phyloP scores from a whole-genome alignment of 2,329 filamentous ascomycete genomes.

The Aureobasidium sp. region DNA sequence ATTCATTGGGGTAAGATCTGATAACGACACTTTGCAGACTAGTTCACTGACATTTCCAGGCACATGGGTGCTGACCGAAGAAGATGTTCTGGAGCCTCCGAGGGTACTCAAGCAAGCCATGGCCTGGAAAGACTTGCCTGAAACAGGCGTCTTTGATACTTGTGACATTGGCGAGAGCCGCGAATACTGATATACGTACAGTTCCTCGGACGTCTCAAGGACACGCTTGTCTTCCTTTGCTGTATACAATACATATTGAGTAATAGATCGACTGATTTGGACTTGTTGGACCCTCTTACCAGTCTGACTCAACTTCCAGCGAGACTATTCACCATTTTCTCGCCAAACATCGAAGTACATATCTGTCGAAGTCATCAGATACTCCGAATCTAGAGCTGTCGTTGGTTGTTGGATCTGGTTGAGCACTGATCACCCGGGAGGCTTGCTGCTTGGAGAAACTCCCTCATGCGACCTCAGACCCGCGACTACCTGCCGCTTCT shows the following conservation, averaged over 20 bases:
- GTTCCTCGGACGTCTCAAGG: neutral
- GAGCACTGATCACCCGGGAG: neutral
- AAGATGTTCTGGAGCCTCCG: constrained; percentile 81
- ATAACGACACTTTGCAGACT: neutral
- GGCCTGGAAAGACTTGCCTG: constrained; percentile 56
- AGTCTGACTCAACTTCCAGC: neutral
- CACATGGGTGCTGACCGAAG: constrained; percentile 73
- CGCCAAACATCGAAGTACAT: neutral
- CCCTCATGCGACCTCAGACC: neutral
- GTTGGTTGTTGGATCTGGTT: neutral
- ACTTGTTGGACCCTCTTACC: neutral
- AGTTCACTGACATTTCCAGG: neutral
- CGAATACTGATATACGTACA: constrained; percentile 44
- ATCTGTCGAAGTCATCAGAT: neutral
- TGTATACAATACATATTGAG: neutral
- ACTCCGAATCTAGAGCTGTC: neutral
- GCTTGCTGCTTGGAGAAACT: neutral
- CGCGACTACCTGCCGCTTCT: too few relatives aligned
- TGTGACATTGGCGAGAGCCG: constrained; percentile 79
- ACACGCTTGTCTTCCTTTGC: neutral
- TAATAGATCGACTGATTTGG: neutral
- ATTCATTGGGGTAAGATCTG: constrained; percentile 71
- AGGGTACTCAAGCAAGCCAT: constrained; percentile 64
- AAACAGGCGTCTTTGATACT: constrained; percentile 70
- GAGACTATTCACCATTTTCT: neutral